Evolutionary conservation across 2,329 filamentous ascomycete genomes (phyloP), one percentile per base, ranked within the genome.

Genomic region (Fonsecaea pedrosoi): DNA sequence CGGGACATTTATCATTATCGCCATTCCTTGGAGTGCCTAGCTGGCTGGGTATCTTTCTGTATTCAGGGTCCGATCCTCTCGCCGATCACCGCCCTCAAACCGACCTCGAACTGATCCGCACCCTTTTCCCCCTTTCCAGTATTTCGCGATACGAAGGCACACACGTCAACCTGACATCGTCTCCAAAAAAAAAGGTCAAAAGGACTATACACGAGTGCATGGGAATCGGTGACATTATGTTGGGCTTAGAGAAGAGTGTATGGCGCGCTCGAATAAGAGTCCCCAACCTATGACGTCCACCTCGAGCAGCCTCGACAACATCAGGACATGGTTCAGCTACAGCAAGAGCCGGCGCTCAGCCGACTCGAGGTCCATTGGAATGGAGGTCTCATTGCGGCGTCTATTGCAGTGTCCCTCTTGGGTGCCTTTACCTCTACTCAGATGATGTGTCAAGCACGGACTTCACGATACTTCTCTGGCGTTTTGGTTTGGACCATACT

Each of bases 341-440:
- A 50, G 32, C 25, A 38, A 8, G 56, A 63, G 50, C 35, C 48
- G 32, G 57, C 53, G 4, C 21, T 72, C 35, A 67, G 71, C 45
- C 68, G 65, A 50, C 65, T 74, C 34, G 67, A 73, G 58, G 71
- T 71, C 35, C 67, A 67, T 62, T 76, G 75, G 75, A 74, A 76
- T 56, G 54, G 42, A 48, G 68, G 69, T 4, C 61, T 77, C 54
- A 74, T 77, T 30, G 70, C 70, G 9, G 75, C 75, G 13, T 76
- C 74, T 38, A 74, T 76, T 55, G 75, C 74, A 30, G 73, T 77
- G 25, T 76, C 74, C 2, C 72, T 77, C 5, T 67, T 77, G 2
- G 75, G 75, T 13, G 73, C 74, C 30, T 77, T 77, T 57, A 77
- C 75, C 3, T 74, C 75, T 6, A 76, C 75, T 10, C 75, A 77